Conservation (phyloP, 148 eudicot species). For the Amaranthus hypochondriacus region DNA sequence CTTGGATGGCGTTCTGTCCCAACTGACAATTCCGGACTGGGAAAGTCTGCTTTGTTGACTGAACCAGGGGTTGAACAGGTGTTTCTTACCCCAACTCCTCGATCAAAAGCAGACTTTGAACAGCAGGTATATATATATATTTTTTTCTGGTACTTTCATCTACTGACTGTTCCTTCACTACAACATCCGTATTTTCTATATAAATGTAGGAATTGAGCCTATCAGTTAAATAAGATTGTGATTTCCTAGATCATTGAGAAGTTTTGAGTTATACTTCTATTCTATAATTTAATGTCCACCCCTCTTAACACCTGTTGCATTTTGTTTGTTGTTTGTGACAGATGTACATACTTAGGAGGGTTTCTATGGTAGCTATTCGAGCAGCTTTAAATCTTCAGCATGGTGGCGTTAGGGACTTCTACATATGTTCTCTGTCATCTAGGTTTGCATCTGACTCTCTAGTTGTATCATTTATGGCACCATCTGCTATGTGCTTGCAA, state of each 20-base stretch:
- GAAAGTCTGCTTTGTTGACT: constrained; percentile 84
- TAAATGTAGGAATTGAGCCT: neutral
- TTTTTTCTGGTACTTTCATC: neutral
- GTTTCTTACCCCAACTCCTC: constrained; percentile 75
- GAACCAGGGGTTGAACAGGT: constrained; percentile 98
- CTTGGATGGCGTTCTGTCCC: constrained; percentile 97
- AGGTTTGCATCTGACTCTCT: constrained; percentile 42
- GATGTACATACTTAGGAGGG: constrained; percentile 95
- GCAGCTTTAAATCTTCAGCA: constrained; percentile 96
- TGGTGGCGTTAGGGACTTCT: constrained; percentile 86
- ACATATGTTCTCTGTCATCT: constrained; percentile 94
- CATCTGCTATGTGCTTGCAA: neutral
- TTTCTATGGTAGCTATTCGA: constrained; percentile 96
- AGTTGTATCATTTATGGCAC: neutral
- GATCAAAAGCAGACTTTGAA: constrained; percentile 83
- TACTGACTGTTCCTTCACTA: neutral
- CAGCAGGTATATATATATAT: constrained; percentile 53
- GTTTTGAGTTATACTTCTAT: neutral
- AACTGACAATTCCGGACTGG: constrained; percentile 90
- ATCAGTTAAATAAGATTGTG: neutral
- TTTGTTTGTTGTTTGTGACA: constrained; percentile 26
- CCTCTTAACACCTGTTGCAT: neutral
- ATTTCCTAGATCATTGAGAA: neutral
- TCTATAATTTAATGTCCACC: neutral
- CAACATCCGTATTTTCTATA: neutral